These are phyloP conservation scores for Exophiala phaeomuriformis DNA, from an alignment of 2,329 filamentous ascomycete species.

Conservation along the genomic window DNA sequence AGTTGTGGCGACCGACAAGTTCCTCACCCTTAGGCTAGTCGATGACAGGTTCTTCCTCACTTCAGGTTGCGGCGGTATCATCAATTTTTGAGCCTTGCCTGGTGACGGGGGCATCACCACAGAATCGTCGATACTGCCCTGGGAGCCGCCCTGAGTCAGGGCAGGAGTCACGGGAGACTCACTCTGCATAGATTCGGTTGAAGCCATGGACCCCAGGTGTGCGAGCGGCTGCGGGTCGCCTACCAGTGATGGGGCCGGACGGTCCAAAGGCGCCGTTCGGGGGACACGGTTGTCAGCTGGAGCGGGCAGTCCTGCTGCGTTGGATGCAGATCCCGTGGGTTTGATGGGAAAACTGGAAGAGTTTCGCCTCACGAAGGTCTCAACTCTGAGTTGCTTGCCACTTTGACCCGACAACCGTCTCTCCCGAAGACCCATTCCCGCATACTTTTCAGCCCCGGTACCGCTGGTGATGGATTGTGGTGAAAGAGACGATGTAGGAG, in stretches of 20 bases:
- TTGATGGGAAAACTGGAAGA: constrained; percentile 28
- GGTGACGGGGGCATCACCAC: constrained; percentile 33
- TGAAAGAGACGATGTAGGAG: constrained; percentile 26
- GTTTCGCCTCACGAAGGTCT: constrained; percentile 48
- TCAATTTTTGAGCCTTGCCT: constrained; percentile 14
- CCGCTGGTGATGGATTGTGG: constrained; percentile 17
- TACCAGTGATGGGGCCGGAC: neutral
- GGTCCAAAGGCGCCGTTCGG: constrained; percentile 7
- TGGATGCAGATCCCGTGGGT: constrained; percentile 27
- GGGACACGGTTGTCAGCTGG: neutral
- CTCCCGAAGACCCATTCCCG: constrained; percentile 48
- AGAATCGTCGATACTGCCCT: constrained; percentile 37
- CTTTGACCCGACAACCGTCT: constrained; percentile 75
- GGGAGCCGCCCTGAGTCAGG: constrained; percentile 39
- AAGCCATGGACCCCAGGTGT: constrained; percentile 20
- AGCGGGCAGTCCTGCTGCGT: constrained; percentile 30
- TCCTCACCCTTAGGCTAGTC: constrained; percentile 63
- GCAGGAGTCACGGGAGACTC: constrained; percentile 37
- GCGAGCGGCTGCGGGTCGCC: constrained; percentile 17
- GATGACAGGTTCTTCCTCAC: constrained; percentile 64
- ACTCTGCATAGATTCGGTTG: constrained; percentile 33
- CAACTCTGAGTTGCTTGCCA: constrained; percentile 77
- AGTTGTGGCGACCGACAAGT: constrained; percentile 58
- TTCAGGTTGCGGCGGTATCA: constrained; percentile 19
- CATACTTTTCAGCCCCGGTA: constrained; percentile 13